These are phyloP conservation scores for Populus hybrid DNA, from an alignment of 441 rosid species.

Conservation along the genomic window DNA sequence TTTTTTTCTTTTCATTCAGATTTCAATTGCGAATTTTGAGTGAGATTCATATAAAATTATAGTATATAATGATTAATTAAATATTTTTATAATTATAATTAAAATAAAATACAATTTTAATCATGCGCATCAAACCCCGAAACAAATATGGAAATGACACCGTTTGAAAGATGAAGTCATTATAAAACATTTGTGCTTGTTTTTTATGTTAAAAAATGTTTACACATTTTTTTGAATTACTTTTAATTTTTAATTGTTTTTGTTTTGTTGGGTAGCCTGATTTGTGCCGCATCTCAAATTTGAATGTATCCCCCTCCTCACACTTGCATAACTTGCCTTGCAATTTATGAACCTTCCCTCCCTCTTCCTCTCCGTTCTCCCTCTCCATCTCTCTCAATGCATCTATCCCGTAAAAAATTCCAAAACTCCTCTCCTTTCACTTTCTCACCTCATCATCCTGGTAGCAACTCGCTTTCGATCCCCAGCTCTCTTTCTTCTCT, in stretches of 20 bases:
- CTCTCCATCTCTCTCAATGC: neutral
- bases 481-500: neutral
- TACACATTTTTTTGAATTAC: too few species aligned
- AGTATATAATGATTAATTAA: too few species aligned
- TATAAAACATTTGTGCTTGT: too few species aligned
- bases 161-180: too few species aligned
- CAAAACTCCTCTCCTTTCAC: constrained; percentile 13
- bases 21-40: too few species aligned
- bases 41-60: too few species aligned
- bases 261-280: constrained; percentile 51
- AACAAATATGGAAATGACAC: too few species aligned
- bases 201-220: too few species aligned
- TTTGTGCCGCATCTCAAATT: constrained; percentile 75
- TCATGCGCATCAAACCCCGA: too few species aligned
- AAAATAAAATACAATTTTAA: neutral
- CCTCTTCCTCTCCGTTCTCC: neutral
- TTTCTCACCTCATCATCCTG: constrained; percentile 21
- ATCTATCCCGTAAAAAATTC: neutral
- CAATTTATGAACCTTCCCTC: neutral
- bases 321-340: neutral
- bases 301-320: constrained; percentile 24
- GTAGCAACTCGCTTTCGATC: constrained; percentile 5
- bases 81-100: too few species aligned
- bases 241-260: too few species aligned
- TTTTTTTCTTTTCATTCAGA: too few species aligned